Conservation (phyloP, 148 eudicot genomes). For the Rheum nobile region DNA sequence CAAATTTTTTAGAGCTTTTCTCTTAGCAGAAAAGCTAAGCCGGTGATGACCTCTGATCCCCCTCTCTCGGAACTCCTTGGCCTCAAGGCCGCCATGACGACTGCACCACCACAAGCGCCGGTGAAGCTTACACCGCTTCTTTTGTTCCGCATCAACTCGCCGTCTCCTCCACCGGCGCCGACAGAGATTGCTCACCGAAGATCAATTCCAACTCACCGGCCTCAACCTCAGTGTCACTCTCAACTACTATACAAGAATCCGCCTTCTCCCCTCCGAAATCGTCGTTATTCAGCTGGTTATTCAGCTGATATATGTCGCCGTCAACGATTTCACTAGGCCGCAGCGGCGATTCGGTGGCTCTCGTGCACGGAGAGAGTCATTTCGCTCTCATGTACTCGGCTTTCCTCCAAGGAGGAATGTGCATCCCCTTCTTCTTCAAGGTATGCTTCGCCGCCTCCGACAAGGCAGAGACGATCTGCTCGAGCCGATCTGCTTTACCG, state of each 20-base stretch:
- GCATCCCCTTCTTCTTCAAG: slow-evolving; percentile 51
- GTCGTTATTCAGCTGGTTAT: no score
- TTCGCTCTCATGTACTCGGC: slow-evolving; percentile 43
- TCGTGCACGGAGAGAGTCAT: slow-evolving; percentile 37
- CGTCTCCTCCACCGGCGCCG: no score
- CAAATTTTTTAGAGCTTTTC: no score
- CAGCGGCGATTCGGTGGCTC: slow-evolving; percentile 13
- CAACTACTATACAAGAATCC: no score
- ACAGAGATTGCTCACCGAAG: no score
- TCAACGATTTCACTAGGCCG: neutral
- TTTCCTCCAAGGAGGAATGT: slow-evolving; percentile 48
- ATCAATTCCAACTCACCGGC: no score
- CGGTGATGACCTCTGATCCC: slow-evolving; percentile 38
- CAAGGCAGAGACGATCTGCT: slow-evolving; percentile 22
- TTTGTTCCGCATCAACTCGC: neutral
- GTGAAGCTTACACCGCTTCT: neutral
- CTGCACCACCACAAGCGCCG: neutral
- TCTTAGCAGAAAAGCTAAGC: slow-evolving; percentile 51
- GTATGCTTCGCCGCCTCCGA: slow-evolving; percentile 38
- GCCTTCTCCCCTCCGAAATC: neutral
- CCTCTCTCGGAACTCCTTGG: slow-evolving; percentile 31
- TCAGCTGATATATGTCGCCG: neutral
- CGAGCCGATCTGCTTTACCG: no score
- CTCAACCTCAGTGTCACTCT: no score
- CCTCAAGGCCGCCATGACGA: slow-evolving; percentile 37